Evolutionary conservation across 1,139 yeast species (phyloP).

Genomic region (Blastobotrys serpentis): DNA sequence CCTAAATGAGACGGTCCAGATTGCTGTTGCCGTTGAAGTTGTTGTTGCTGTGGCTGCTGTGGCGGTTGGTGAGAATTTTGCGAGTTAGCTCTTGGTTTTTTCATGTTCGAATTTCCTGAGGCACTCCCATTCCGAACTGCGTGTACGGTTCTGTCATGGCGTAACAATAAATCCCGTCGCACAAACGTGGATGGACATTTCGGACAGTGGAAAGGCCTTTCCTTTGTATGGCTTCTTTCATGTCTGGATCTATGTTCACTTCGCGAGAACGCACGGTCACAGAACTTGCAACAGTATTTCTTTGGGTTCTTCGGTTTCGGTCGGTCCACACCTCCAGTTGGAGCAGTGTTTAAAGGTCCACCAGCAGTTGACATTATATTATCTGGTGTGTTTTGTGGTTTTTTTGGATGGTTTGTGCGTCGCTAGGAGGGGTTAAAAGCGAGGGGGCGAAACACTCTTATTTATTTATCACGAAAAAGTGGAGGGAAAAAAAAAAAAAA

Average conservation of each 20-base stretch:
- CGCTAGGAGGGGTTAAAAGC: constrained; percentile 1
- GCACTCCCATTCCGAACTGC: constrained; percentile 25
- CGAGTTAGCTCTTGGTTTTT: not conserved
- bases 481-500: not conserved
- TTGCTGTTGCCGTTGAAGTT: constrained; percentile 1
- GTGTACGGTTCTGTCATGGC: constrained; percentile 80
- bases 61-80: not conserved
- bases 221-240: constrained; percentile 80
- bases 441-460: constrained; percentile 4
- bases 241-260: constrained; percentile 82
- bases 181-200: constrained; percentile 74
- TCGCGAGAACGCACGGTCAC: constrained; percentile 77
- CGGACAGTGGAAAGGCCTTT: constrained; percentile 74
- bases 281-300: constrained; percentile 74
- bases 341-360: constrained; percentile 6
- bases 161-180: constrained; percentile 67
- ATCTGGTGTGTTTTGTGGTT: no score
- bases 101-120: constrained; percentile 9
- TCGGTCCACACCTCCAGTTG: constrained; percentile 2
- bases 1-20: not conserved
- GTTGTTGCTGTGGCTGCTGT: constrained; percentile 13
- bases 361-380: constrained; percentile 1
- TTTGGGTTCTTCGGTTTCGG: constrained; percentile 22
- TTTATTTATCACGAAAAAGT: not conserved
- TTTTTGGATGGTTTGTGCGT: not conserved